phyloP scores from a whole-genome alignment of 768 basidiomycete genomes.

The Rhizopogon salebrosus region DNA sequence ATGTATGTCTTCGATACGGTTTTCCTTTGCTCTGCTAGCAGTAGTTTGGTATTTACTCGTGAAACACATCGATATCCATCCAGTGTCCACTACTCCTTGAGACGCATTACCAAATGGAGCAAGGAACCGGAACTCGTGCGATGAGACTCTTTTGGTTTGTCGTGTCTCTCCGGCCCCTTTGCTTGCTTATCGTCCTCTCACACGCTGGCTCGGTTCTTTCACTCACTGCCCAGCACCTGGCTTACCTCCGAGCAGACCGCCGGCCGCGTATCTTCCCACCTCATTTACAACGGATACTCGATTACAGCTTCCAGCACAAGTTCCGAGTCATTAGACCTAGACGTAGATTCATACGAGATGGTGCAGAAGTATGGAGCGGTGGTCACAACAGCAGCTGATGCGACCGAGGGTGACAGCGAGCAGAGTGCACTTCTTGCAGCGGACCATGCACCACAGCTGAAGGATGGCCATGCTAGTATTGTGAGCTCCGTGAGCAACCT shows the following conservation, averaged over 20 bases:
- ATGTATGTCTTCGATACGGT: conserved; percentile 9
- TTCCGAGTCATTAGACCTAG: neutral
- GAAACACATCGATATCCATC: too few species aligned
- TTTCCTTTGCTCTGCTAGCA: neutral
- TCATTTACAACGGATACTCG: neutral
- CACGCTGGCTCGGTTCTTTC: conserved; percentile 1
- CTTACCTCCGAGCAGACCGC: neutral
- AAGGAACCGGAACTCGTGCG: neutral
- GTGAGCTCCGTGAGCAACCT: conserved; percentile 73
- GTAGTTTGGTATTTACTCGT: too few species aligned
- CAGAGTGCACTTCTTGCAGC: conserved; percentile 54
- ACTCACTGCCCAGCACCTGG: neutral
- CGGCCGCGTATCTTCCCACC: neutral
- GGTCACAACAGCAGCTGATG: conserved; percentile 25
- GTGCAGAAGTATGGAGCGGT: conserved; percentile 64
- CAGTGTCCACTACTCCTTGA: too few species aligned
- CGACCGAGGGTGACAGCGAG: conserved; percentile 35
- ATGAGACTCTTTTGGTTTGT: too few species aligned
- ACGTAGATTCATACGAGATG: conserved; percentile 49
- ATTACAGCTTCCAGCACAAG: too few species aligned
- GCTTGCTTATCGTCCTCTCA: conserved; percentile 1
- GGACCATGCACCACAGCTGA: conserved; percentile 22
- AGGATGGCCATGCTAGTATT: conserved; percentile 67
- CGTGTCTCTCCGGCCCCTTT: too few species aligned
- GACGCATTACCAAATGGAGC: neutral